A percentile compares a stretch with the other conserved stretches of the same genome.
Evolutionary conservation across 2,329 filamentous ascomycete genomes (phyloP).

Genomic region (Aspergillus novoparasiticus): DNA sequence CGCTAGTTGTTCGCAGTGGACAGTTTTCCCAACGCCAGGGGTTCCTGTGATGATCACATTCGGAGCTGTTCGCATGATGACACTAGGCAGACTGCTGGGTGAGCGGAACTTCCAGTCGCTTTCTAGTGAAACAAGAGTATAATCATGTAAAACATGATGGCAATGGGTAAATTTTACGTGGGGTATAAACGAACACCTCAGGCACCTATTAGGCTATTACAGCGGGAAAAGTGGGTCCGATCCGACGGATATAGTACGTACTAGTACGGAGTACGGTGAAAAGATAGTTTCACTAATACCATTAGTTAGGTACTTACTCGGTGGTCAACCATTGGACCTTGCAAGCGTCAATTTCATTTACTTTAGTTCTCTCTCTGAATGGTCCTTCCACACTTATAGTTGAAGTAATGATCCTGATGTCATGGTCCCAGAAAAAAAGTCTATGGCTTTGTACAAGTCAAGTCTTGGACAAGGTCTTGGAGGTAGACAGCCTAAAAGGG

Average conservation of each 20-base stretch:
- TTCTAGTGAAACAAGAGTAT: background rate
- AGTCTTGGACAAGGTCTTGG: background rate
- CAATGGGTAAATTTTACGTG: slow-evolving; percentile 22
- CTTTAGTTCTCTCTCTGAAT: background rate
- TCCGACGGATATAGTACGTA: background rate
- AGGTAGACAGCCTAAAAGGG: slow-evolving; percentile 11
- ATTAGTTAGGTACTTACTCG: no score
- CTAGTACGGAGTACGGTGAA: background rate
- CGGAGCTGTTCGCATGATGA: slow-evolving; percentile 54
- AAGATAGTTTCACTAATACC: no score
- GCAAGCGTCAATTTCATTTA: background rate
- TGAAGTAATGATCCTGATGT: background rate
- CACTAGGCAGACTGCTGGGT: slow-evolving; percentile 7
- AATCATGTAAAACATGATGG: slow-evolving; percentile 6
- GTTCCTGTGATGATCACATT: slow-evolving; percentile 97
- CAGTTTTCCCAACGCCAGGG: slow-evolving; percentile 93
- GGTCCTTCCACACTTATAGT: background rate
- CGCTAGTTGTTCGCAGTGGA: slow-evolving; percentile 81
- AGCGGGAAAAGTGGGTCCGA: slow-evolving; percentile 7
- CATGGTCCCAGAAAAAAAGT: background rate
- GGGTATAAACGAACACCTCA: slow-evolving; percentile 24
- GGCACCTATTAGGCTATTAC: slow-evolving; percentile 11
- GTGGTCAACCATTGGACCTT: background rate
- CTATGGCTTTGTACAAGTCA: background rate
- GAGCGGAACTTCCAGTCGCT: background rate